A percentile compares a stretch with the other conserved stretches of the same genome.
Conservation (phyloP, 2,329 filamentous ascomycete genomes). For the Aschersonia sp. region DNA sequence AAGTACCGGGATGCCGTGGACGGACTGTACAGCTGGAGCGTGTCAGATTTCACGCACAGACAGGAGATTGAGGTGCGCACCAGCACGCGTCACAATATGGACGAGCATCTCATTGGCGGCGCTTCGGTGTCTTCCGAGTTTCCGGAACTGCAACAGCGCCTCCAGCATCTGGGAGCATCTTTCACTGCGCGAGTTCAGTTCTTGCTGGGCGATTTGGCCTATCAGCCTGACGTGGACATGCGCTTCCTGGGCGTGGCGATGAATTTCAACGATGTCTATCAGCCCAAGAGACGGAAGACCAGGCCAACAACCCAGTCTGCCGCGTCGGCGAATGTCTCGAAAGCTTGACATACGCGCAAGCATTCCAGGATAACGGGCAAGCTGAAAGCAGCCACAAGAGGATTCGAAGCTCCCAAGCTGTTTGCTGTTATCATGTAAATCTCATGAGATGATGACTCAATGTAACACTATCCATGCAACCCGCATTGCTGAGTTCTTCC, state of each 20-base stretch:
- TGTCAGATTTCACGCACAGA: slow-evolving; percentile 84
- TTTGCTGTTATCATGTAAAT: too few species aligned
- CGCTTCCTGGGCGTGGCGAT: slow-evolving; percentile 91
- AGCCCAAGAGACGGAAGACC: slow-evolving; percentile 54
- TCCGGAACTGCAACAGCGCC: slow-evolving; percentile 57
- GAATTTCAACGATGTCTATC: slow-evolving; percentile 98
- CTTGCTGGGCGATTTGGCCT: slow-evolving; percentile 76
- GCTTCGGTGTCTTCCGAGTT: slow-evolving; percentile 53
- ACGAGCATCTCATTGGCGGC: slow-evolving; percentile 12
- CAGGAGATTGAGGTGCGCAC: slow-evolving; percentile 71
- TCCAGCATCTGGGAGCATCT: slow-evolving; percentile 57
- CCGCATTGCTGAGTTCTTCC: too few species aligned
- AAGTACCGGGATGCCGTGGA: slow-evolving; percentile 88
- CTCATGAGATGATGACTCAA: too few species aligned
- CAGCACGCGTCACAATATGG: slow-evolving; percentile 31
- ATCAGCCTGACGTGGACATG: slow-evolving; percentile 91
- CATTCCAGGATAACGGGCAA: too few species aligned
- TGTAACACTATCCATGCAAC: too few species aligned
- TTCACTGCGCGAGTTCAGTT: slow-evolving; percentile 69
- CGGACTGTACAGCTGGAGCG: slow-evolving; percentile 84
- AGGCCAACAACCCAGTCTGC: slow-evolving; percentile 14
- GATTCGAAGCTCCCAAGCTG: too few species aligned
- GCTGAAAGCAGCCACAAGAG: too few species aligned
- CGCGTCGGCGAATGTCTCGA: slow-evolving; percentile 11
- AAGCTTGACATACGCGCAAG: slow-evolving; percentile 8